Evolutionary conservation across 2,329 filamentous ascomycete genomes (phyloP).

Genomic region (Xylaria sp.): DNA sequence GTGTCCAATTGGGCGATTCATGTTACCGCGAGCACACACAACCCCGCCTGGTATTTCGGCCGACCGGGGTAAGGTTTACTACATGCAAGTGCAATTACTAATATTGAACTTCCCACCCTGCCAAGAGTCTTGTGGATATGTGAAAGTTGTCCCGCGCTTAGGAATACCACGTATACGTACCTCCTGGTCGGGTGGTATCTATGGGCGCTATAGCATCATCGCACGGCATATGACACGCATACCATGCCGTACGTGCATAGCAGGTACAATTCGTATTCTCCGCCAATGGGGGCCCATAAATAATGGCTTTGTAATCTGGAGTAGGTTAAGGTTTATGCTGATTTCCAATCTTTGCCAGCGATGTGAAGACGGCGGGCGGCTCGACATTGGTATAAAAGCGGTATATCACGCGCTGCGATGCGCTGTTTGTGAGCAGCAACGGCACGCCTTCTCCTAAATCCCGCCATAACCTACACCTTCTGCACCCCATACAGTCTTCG

Average conservation of each 20-base stretch:
- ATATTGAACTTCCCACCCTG: no score
- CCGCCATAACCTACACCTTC: background rate
- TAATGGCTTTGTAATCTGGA: conserved; percentile 11
- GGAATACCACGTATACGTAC: no score
- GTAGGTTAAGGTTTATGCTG: background rate
- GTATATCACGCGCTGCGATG: background rate
- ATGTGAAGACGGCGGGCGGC: background rate
- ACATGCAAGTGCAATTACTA: no score
- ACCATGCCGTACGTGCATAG: no score
- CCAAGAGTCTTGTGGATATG: no score
- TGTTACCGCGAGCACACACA: no score
- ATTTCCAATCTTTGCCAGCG: background rate
- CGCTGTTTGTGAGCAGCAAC: background rate
- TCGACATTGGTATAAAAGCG: background rate
- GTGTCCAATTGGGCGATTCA: no score
- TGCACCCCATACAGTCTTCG: background rate
- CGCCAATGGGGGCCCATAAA: background rate
- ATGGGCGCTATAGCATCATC: background rate
- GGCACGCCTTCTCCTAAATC: background rate
- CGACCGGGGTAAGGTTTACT: no score
- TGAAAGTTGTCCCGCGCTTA: no score
- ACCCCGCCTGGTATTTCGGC: no score
- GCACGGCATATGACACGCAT: background rate
- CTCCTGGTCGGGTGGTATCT: no score
- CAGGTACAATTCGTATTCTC: background rate